Evolutionary conservation across 345 rosid genomes (phyloP), one percentile per base, ranked within the genome.

Genomic region (Eutrema heterophyllum): DNA sequence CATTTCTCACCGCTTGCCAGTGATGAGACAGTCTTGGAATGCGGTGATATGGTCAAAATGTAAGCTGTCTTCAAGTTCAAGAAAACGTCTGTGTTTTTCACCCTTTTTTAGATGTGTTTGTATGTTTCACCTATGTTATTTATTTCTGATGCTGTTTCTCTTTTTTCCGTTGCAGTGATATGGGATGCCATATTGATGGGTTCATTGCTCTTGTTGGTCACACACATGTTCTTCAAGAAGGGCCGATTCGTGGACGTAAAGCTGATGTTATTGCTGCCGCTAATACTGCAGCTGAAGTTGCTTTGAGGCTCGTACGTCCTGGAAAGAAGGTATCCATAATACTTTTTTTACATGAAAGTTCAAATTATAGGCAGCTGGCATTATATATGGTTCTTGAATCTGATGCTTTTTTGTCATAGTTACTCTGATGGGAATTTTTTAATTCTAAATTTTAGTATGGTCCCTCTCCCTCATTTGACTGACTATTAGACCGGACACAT

Each of bases 181-280:
- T 96, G 94, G 99, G 99, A 21, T 92, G 97, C 60, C 99, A 96
- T 70, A 92, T 96, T 52, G 96, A 92, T 81, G 99, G 99, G 16
- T 90, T 96, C 74, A 92, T 96, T 81, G 98, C 98, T 21, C 86
- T 92, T 15, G 97, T 92, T 73, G 99, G 82, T 1, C 98, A 90
- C 54, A 96, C 97, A 0, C 94, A 88, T 86, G 94, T 84, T 75
- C 73, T 92, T 66, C 97, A 88, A 73, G 86, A 76, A 30, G 97
- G 96, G 1, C 84, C 91, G 1, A 62, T 92, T 32, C 86, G 48
- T 6, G 96, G 96, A 38, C 88, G 89, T 70, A 82, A 87, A 67
- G 97, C 96, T 79, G 97, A 96, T 83, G 97, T 89, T 70, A 82
- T 96, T 77, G 89, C 91, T 30, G 99, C 99, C 0, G 96, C 92